Base-by-base conservation (phyloP, 768 basidiomycete genomes). In the Mycena galopus region DNA sequence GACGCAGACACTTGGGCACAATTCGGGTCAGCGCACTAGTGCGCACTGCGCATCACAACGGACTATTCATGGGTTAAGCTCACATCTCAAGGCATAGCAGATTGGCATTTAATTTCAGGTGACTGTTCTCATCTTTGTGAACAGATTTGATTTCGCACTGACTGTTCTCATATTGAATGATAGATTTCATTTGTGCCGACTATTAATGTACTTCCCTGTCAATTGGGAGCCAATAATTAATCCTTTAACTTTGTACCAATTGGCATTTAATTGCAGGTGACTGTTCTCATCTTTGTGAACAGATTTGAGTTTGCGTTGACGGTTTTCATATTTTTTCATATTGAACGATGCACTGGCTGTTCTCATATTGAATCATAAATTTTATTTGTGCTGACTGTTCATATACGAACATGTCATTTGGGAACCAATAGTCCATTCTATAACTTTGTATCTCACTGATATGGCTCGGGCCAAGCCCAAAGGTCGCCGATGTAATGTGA, bases 71-170 rank as follows among this genome's bases (percentile, higher is more conserved):
- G 25, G 51, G 51, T 53, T 25, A 10, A 29, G 5, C 29, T 53
- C 25, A 12, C 25, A 53, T 53, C 51, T 25, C 51, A 53, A 16
- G 51, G 27, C 25, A 11, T 53, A 25, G 25, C 51, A 53, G 51
- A 53, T 53, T 53, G 51, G 51, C 51, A 53, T 53, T 53, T 53
- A 53, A 53, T 53, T 53, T 53, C 25, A 25, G 25, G 51, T 53
- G 51, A 53, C 27, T 53, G 51, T 53, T 53, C 27, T 53, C 21
- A 50, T 50, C n/a, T 23, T 50, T 50, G 47, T 50, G n/a, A n/a
- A 50, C 47, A 12, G 47, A 50, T 50, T 25, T 50, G 5, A 50
- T 50, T 50, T 50, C n/a, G 42, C 17, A 19, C 42, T 44, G 42
- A 19, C 42, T 44, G 42, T 10, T 44, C 17, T 44, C 42, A 44